Conservation (phyloP, 148 eudicot species). For the Rhododendron mucronatum region DNA sequence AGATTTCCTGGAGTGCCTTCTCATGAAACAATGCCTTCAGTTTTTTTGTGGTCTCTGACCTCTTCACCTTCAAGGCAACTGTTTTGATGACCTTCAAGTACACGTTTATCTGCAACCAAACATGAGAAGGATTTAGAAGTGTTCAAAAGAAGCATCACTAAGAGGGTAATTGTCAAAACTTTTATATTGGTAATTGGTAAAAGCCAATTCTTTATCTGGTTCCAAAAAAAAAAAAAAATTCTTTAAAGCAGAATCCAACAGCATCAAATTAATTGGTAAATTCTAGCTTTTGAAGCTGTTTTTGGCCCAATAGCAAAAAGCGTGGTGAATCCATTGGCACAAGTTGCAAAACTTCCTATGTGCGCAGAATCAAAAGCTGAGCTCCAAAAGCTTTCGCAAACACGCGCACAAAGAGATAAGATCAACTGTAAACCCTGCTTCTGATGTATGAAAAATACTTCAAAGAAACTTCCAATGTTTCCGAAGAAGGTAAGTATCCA, state of each 20-base stretch:
- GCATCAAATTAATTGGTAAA: too few relatives aligned
- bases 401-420: not conserved
- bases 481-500: too few relatives aligned
- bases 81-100: too few relatives aligned
- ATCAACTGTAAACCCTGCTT: not conserved
- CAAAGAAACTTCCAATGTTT: too few relatives aligned
- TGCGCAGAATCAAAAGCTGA: too few relatives aligned
- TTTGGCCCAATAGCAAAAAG: not conserved
- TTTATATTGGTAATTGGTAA: not conserved
- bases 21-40: too few relatives aligned
- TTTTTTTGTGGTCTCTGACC: too few relatives aligned
- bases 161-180: too few relatives aligned
- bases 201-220: not conserved
- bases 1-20: too few relatives aligned
- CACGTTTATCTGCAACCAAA: constrained; percentile 11
- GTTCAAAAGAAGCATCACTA: not conserved
- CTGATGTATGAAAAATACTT: not conserved
- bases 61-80: too few relatives aligned
- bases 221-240: too few relatives aligned
- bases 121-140: not conserved
- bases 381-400: too few relatives aligned
- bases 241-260: not conserved
- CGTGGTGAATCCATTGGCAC: not conserved
- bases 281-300: not conserved
- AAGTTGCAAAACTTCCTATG: not conserved